A percentile compares a stretch with the other conserved stretches of the same genome.
phyloP scores from a whole-genome alignment of 805 yeast species.

The Pichia exigua region DNA sequence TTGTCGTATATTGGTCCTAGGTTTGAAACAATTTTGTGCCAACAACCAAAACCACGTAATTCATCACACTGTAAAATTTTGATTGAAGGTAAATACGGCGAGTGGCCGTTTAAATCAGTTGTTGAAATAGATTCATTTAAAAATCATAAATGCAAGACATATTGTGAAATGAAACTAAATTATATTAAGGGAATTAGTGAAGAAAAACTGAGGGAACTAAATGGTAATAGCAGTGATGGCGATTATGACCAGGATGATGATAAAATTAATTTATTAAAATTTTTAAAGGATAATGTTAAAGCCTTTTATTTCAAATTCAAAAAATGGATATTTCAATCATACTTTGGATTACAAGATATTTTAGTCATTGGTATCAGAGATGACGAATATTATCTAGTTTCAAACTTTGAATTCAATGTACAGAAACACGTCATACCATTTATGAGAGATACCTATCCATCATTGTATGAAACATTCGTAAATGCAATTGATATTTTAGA shows the following conservation, averaged over 20 bases:
- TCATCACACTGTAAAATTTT: slow-evolving; percentile 10
- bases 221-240: too few species aligned
- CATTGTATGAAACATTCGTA: not conserved
- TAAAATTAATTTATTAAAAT: slow-evolving; percentile 1
- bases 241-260: too few species aligned
- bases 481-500: not conserved
- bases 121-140: slow-evolving; percentile 11
- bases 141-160: not conserved
- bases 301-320: slow-evolving; percentile 1
- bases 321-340: slow-evolving; percentile 12
- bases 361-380: slow-evolving; percentile 13
- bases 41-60: slow-evolving; percentile 3
- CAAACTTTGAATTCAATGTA: slow-evolving; percentile 4
- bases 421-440: slow-evolving; percentile 9
- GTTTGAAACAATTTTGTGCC: slow-evolving; percentile 11
- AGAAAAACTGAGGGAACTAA: not conserved
- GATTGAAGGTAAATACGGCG: slow-evolving; percentile 8
- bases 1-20: slow-evolving; percentile 12
- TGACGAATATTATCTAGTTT: not conserved
- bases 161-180: slow-evolving; percentile 9
- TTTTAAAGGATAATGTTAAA: not conserved
- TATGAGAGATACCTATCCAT: not conserved
- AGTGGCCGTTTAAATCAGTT: slow-evolving; percentile 9
- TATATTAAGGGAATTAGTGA: not conserved
- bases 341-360: slow-evolving; percentile 10